Conservation (phyloP, 192 early-diverging fungal genomes). For the Geosiphon pyriformis region DNA sequence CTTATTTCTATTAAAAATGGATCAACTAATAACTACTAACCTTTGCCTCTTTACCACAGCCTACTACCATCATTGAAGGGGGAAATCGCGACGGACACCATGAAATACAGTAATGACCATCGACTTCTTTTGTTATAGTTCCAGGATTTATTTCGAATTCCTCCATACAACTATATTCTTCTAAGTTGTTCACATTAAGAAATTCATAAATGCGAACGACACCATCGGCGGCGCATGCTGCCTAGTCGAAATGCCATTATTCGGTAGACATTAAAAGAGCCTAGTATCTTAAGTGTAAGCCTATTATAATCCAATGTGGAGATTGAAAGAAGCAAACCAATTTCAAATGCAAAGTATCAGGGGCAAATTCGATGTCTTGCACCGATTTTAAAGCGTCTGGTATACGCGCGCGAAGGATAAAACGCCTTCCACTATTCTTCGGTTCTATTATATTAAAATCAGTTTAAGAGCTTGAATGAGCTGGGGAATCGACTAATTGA, state of each 20-base stretch:
- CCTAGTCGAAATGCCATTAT: slow-evolving; percentile 38
- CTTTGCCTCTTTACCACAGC: slow-evolving; percentile 77
- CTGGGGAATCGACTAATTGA: neutral
- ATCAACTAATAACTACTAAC: slow-evolving; percentile 28
- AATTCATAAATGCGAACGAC: slow-evolving; percentile 84
- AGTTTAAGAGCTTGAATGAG: too few relatives aligned
- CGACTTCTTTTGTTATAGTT: slow-evolving; percentile 55
- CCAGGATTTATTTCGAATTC: slow-evolving; percentile 47
- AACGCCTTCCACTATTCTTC: slow-evolving; percentile 62
- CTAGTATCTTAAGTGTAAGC: neutral
- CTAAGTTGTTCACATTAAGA: slow-evolving; percentile 66
- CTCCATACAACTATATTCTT: slow-evolving; percentile 71
- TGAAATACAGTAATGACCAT: slow-evolving; percentile 74
- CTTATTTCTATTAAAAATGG: neutral
- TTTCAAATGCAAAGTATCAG: slow-evolving; percentile 71
- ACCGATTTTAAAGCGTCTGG: slow-evolving; percentile 68
- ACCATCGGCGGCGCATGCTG: slow-evolving; percentile 76
- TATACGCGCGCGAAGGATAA: slow-evolving; percentile 57
- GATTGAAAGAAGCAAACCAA: slow-evolving; percentile 47
- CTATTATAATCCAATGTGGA: neutral
- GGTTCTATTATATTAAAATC: slow-evolving; percentile 28
- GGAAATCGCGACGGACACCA: slow-evolving; percentile 84
- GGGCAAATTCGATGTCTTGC: slow-evolving; percentile 87
- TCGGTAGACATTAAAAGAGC: neutral
- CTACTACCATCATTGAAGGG: slow-evolving; percentile 76